These are phyloP conservation scores for Blakeslea trispora DNA, from an alignment of 371 early-diverging fungal genomes.

Conservation along the genomic window DNA sequence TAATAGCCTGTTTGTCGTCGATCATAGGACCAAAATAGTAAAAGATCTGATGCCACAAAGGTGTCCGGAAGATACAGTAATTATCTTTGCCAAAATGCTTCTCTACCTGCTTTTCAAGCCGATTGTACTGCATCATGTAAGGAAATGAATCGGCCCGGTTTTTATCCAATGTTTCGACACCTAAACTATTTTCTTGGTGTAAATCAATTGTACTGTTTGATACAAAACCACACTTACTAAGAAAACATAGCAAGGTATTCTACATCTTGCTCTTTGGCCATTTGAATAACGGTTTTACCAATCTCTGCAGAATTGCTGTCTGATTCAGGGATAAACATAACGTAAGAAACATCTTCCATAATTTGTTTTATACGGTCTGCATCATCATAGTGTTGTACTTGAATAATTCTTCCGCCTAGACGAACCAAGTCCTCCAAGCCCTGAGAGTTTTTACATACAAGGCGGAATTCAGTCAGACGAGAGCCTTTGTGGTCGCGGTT, in stretches of 20 bases:
- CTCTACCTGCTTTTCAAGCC: constrained; percentile 6
- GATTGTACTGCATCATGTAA: constrained; percentile 2
- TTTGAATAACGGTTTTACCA: constrained; percentile 12
- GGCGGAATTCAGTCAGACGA: constrained; percentile 13
- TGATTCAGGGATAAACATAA: constrained; percentile 23
- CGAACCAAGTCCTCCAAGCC: constrained; percentile 17
- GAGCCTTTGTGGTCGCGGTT: constrained; percentile 5
- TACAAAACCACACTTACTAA: constrained; percentile 9
- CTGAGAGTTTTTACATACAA: constrained; percentile 19
- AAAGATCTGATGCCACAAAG: constrained; percentile 28
- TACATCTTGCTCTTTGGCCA: constrained; percentile 17
- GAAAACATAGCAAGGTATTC: constrained; percentile 22
- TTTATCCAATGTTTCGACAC: neutral
- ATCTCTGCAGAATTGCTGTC: neutral
- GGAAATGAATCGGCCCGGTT: neutral
- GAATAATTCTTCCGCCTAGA: constrained; percentile 23
- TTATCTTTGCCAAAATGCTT: constrained; percentile 2
- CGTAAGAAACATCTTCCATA: constrained; percentile 10
- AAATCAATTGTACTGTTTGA: neutral
- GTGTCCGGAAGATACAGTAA: constrained; percentile 16
- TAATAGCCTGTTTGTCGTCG: constrained; percentile 19
- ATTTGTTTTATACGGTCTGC: neutral
- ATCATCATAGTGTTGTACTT: constrained; percentile 15
- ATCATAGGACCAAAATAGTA: constrained; percentile 33
- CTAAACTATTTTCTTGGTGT: constrained; percentile 12